Evolutionary conservation across 2,329 filamentous ascomycete genomes (phyloP).

Genomic region (Xylaria sp.): DNA sequence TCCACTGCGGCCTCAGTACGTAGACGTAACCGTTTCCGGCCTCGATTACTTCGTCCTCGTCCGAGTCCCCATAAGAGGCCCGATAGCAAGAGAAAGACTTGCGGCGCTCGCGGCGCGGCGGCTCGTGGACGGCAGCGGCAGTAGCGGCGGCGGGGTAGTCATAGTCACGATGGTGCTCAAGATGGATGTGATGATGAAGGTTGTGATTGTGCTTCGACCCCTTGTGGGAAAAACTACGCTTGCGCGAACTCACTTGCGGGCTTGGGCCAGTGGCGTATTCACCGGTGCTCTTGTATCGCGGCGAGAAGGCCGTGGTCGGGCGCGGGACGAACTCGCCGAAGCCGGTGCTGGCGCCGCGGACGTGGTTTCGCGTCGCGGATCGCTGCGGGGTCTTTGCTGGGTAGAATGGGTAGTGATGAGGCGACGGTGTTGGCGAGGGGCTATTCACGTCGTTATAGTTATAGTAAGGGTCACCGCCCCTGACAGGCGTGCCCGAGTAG

Average conservation of each 20-base stretch:
- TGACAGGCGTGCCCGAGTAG: slow-evolving; percentile 59
- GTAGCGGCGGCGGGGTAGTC: slow-evolving; percentile 39
- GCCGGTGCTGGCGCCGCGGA: slow-evolving; percentile 58
- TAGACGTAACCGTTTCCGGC: slow-evolving; percentile 62
- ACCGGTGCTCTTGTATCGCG: slow-evolving; percentile 71
- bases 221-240: slow-evolving; percentile 52
- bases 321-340: slow-evolving; percentile 53
- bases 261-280: slow-evolving; percentile 67
- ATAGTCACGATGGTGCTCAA: slow-evolving; percentile 38
- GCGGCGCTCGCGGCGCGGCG: slow-evolving; percentile 63
- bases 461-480: slow-evolving; percentile 58
- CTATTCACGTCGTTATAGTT: slow-evolving; percentile 64
- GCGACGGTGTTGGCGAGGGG: slow-evolving; percentile 68
- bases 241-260: slow-evolving; percentile 69
- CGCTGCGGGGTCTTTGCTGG: slow-evolving; percentile 60
- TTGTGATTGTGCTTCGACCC: slow-evolving; percentile 52
- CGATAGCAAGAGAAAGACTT: slow-evolving; percentile 69
- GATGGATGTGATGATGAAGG: slow-evolving; percentile 3
- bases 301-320: slow-evolving; percentile 65
- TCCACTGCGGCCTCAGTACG: slow-evolving; percentile 63
- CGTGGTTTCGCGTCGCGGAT: slow-evolving; percentile 65
- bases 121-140: slow-evolving; percentile 38
- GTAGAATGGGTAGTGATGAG: slow-evolving; percentile 63
- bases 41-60: slow-evolving; percentile 71
- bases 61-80: slow-evolving; percentile 71